Evolutionary conservation across 352 stramenopile genomes (phyloP), one percentile per base, ranked within the genome.

Genomic region (Thalassiosira sp.): DNA sequence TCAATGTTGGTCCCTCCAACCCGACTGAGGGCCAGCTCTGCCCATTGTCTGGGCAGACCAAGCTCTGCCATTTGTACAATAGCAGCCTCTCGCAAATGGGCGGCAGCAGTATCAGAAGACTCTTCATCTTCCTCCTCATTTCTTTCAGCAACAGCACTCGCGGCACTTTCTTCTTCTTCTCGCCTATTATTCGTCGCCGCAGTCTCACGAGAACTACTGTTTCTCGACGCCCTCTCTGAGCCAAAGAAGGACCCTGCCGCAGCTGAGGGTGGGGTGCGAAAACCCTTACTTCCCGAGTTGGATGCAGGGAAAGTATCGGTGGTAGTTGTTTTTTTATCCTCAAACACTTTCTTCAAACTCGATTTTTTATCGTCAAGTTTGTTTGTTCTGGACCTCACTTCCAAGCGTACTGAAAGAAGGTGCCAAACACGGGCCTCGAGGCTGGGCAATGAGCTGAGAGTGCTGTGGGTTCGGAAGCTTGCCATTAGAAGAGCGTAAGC

Each of bases 21-120:
- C 16, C 86, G 61, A 35, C 77, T 43, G 15, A 94, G 69, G 13
- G 89, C 89, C n/a, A 92, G 45, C 63, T 93, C 87, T 54, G 87
- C 88, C 87, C 87, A 94, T 48, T 85, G 83, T 28, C 87, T 58
- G 11, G 89, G 89, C 33, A 94, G 71, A 13, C 89, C 89, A 31
- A 94, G 79, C 46, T 94, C 89, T n/a, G 80, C 74, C 89, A 94
- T 94, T 73, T 93, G 87, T 16, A 85, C 82, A 31, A 94, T 89
- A 6, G 89, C 89, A 62, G 74, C 87, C 63, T 93, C 87, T 22
- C 82, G 62, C 6, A 91, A 67, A 59, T 93, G 85, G 20, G 76
- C 78, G 31, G 78, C 81, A 64, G 72, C 81, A 15, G 59, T 74
- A 63, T 79, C 73, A 52, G 63, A 64, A 67, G 64, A 63, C 33